phyloP scores from a whole-genome alignment of 805 yeast species.

The Candida sonorensis region DNA sequence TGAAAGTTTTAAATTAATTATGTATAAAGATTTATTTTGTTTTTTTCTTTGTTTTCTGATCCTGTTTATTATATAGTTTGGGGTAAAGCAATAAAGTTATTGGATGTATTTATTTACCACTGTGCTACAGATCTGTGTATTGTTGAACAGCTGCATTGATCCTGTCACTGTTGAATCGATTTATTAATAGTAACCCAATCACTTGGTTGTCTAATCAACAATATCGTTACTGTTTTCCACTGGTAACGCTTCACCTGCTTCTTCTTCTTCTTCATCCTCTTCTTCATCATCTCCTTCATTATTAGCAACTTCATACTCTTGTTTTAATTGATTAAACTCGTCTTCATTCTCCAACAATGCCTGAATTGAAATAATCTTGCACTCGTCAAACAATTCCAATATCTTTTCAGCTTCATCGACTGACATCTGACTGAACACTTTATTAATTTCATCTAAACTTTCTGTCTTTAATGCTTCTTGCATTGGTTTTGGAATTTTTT shows the following conservation, averaged over 20 bases:
- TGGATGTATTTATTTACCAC: no score
- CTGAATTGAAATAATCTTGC: slow-evolving; percentile 78
- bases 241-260: slow-evolving; percentile 8
- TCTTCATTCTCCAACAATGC: slow-evolving; percentile 68
- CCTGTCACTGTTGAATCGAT: no score
- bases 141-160: no score
- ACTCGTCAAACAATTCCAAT: slow-evolving; percentile 67
- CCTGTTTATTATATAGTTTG: no score
- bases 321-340: slow-evolving; percentile 51
- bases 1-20: no score
- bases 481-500: slow-evolving; percentile 52
- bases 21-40: neutral
- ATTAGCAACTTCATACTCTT: slow-evolving; percentile 34
- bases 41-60: neutral
- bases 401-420: slow-evolving; percentile 75
- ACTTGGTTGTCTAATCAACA: slow-evolving; percentile 32
- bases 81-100: no score
- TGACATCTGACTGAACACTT: slow-evolving; percentile 66
- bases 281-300: slow-evolving; percentile 8
- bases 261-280: slow-evolving; percentile 12
- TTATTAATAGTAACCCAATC: no score
- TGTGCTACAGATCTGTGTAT: no score
- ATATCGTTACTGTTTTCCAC: slow-evolving; percentile 28
- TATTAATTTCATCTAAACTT: slow-evolving; percentile 71
- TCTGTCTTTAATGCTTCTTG: slow-evolving; percentile 70